phyloP scores from a whole-genome alignment of 192 early-diverging fungal genomes.

The Pilaira anomala region DNA sequence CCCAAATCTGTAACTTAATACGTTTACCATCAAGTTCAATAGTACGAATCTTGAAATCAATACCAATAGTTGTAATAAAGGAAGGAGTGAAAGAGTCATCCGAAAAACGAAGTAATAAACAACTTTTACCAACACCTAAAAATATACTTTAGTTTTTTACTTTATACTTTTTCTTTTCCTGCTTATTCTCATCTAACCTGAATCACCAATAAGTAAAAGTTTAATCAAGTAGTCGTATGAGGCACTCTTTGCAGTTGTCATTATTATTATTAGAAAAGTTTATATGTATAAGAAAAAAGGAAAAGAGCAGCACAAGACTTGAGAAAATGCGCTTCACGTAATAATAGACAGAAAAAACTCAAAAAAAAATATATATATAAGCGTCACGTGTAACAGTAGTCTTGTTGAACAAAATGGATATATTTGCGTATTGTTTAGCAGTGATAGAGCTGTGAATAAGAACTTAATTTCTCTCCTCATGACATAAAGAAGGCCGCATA shows the following conservation, averaged over 20 bases:
- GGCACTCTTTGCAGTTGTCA: slow-evolving; percentile 71
- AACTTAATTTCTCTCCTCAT: too few species aligned
- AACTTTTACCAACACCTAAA: slow-evolving; percentile 90
- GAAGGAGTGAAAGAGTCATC: slow-evolving; percentile 99
- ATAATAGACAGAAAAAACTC: too few species aligned
- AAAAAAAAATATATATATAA: too few species aligned
- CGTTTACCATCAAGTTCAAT: slow-evolving; percentile 98
- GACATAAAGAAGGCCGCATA: too few species aligned
- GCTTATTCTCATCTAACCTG: slow-evolving; percentile 56
- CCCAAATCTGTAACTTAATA: slow-evolving; percentile 99
- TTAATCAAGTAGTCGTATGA: slow-evolving; percentile 99
- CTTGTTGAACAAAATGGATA: too few species aligned
- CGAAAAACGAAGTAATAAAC: slow-evolving; percentile 94
- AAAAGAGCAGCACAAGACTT: too few species aligned
- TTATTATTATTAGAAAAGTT: neutral
- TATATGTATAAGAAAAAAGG: too few species aligned
- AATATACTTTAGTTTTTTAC: neutral
- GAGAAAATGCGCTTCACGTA: too few species aligned
- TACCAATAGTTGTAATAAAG: slow-evolving; percentile 99
- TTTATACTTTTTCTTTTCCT: neutral
- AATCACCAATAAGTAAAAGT: slow-evolving; percentile 96
- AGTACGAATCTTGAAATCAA: slow-evolving; percentile 99
- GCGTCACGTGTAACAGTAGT: too few species aligned
- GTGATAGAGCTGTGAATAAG: too few species aligned
- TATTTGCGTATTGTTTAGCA: too few species aligned